These are phyloP conservation scores for Ordospora colligata DNA, from an alignment of 371 early-diverging fungal species.

Conservation along the genomic window DNA sequence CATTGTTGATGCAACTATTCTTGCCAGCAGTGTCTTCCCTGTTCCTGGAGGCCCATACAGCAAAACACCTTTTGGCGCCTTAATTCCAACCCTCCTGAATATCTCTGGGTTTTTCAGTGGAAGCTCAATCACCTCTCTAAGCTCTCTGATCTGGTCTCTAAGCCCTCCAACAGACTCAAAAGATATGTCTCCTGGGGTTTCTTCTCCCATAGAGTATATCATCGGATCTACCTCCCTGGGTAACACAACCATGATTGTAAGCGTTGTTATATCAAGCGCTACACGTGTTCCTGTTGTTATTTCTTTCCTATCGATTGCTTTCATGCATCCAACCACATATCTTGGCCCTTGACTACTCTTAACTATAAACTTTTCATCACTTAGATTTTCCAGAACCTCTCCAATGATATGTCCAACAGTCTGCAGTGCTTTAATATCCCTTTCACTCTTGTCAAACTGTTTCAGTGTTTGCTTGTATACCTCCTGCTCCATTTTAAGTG, in stretches of 20 bases:
- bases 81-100: slow-evolving; percentile 89
- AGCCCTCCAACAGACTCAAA: slow-evolving; percentile 96
- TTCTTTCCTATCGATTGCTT: slow-evolving; percentile 77
- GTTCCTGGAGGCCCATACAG: slow-evolving; percentile 97
- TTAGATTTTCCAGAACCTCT: slow-evolving; percentile 90
- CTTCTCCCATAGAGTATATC: slow-evolving; percentile 94
- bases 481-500: slow-evolving; percentile 74
- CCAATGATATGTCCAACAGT: slow-evolving; percentile 97
- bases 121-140: slow-evolving; percentile 93
- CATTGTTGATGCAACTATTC: slow-evolving; percentile 87
- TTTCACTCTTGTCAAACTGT: slow-evolving; percentile 85
- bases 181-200: slow-evolving; percentile 72
- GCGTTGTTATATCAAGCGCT: slow-evolving; percentile 94
- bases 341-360: slow-evolving; percentile 93
- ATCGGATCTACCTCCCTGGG: slow-evolving; percentile 96
- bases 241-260: slow-evolving; percentile 93
- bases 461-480: slow-evolving; percentile 69
- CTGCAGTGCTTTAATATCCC: slow-evolving; percentile 91
- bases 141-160: slow-evolving; percentile 85
- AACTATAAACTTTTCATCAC: slow-evolving; percentile 92
- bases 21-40: slow-evolving; percentile 71
- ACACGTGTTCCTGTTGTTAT: slow-evolving; percentile 76
- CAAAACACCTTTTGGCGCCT: slow-evolving; percentile 92
- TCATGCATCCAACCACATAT: slow-evolving; percentile 94
- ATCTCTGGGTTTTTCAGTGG: slow-evolving; percentile 96